Base-by-base conservation (phyloP, 2,329 filamentous ascomycete species). In the Fusarium mexicanum region DNA sequence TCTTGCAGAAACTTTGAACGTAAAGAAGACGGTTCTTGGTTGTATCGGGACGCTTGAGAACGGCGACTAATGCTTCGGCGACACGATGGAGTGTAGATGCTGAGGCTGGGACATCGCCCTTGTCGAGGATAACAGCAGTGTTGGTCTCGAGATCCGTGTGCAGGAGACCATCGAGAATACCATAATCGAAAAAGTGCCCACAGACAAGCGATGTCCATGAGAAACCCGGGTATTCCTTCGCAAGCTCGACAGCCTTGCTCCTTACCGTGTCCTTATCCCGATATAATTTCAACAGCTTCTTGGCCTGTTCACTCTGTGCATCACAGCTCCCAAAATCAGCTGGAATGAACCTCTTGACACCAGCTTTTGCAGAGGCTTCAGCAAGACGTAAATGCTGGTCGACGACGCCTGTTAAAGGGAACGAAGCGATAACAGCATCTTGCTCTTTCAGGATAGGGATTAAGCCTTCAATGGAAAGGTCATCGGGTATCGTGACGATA, bases 261-360 rank as follows among this genome's bases (percentile, higher is more conserved):
- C 81, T 77, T 43, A 83, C 81, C 14, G 73, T 61, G 17, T 78
- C 77, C 77, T 83, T 83, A 59, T 81, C 80, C 18, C 80, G 78
- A 63, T 83, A 83, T 2, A 83, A 75, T 62, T 78, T 76, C 26
- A 83, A 67, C 6, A 80, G 67, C 29, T 77, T 75, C 67, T 79
- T 80, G 1, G 80, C 77, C 73, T 85, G 80, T 33, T 81, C 81
- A n/a, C 75, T 79, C 48, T 78, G 75, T 3, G 82, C 81, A 67
- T 83, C 82, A 58, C 81, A 83, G 71, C 79, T 78, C 40, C 84
- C 84, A 67, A 87, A 92, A 73, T 92, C 90, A 20, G 88, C 87
- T 5, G 90, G 90, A 46, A 92, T 84, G 81, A 91, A 91, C 33
- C 89, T 86, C 72, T 88, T 85, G 5, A 92, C 89, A 29, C 90